Conservation (phyloP, 257 asterid genomes). For the Capsicum chinense region DNA sequence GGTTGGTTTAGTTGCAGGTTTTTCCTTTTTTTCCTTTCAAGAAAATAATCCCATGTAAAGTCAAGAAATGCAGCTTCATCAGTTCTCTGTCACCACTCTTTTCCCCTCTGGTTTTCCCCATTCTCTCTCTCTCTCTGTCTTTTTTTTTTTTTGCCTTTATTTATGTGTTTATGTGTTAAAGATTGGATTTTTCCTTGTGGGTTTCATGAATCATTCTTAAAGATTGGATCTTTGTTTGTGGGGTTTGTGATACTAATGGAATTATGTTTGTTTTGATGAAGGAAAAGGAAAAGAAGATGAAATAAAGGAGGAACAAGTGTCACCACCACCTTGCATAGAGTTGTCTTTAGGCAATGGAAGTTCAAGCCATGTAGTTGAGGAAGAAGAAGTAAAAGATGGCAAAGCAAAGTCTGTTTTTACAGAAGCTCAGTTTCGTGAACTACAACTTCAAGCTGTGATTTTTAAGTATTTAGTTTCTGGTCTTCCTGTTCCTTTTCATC, state of each 20-base stretch:
- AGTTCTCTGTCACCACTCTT: conserved; percentile 12
- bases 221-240: conserved; percentile 2
- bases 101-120: conserved; percentile 30
- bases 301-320: conserved; percentile 30
- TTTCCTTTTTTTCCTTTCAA: conserved; percentile 28
- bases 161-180: background rate
- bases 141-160: background rate
- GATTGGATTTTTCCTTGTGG: background rate
- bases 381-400: conserved; percentile 35
- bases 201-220: background rate
- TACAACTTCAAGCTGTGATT: conserved; percentile 45
- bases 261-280: conserved; percentile 27
- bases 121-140: background rate
- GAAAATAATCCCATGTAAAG: conserved; percentile 31
- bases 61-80: conserved; percentile 39
- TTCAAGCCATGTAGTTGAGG: conserved; percentile 26
- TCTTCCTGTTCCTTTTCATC: conserved; percentile 49
- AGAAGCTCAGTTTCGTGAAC: conserved; percentile 47
- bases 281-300: conserved; percentile 26
- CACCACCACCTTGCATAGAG: conserved; percentile 38
- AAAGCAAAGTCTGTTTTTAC: conserved; percentile 38
- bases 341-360: conserved; percentile 52
- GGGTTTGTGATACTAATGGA: conserved; percentile 20
- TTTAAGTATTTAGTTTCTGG: conserved; percentile 46
- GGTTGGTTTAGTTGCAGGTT: conserved; percentile 22